Evolutionary conservation across 495 filamentous ascomycete genomes (phyloP).

Genomic region (Trichoderma parareesei): DNA sequence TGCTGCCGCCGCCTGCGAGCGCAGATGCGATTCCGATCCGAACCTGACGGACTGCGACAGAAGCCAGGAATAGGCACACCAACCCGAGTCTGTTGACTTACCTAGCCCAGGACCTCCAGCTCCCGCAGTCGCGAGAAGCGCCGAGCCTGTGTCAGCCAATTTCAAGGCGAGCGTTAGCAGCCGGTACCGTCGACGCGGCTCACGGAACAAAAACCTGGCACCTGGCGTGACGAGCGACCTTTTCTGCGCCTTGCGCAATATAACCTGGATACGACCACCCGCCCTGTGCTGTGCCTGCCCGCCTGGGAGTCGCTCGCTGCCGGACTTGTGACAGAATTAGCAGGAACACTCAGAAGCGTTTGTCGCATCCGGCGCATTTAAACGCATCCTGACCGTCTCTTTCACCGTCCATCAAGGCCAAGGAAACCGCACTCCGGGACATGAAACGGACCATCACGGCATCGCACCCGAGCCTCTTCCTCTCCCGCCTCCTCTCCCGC

Average conservation of each 20-base stretch:
- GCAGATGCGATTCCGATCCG: conserved; percentile 1
- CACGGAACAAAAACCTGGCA: neutral
- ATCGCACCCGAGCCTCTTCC: neutral
- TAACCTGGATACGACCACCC: neutral
- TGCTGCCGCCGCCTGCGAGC: neutral
- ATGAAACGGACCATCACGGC: neutral
- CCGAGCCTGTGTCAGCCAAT: neutral
- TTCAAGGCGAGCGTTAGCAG: neutral
- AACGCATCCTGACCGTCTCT: neutral
- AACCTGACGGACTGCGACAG: neutral
- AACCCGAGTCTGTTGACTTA: too few relatives aligned
- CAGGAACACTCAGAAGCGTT: too few relatives aligned
- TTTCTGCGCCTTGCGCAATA: conserved; percentile 3
- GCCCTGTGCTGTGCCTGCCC: neutral
- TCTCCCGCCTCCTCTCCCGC: neutral
- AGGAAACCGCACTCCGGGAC: neutral
- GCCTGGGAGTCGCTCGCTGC: neutral
- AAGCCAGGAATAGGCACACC: too few relatives aligned
- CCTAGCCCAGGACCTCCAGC: neutral
- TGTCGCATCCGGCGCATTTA: too few relatives aligned
- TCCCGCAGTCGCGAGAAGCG: neutral
- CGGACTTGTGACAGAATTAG: too few relatives aligned
- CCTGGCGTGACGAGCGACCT: neutral
- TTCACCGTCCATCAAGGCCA: neutral
- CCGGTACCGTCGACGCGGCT: neutral